A percentile compares a stretch with the other conserved stretches of the same genome.
These are phyloP conservation scores for Dissophora ornata DNA, from an alignment of 192 early-diverging fungal genomes.

Conservation along the genomic window DNA sequence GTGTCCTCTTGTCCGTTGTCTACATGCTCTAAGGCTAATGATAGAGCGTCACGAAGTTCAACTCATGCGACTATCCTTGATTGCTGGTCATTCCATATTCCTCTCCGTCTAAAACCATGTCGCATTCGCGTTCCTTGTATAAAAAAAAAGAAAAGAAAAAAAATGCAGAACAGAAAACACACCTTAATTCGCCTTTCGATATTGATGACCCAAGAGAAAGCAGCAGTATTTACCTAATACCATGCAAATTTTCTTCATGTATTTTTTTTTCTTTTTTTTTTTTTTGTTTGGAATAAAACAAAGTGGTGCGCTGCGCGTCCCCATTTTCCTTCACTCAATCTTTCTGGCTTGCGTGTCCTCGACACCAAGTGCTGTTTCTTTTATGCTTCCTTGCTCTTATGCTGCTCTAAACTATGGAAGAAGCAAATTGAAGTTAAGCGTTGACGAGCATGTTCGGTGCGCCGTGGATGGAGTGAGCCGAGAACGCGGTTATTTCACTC, in stretches of 20 bases:
- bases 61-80: too few species aligned
- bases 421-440: not conserved
- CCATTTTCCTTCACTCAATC: too few species aligned
- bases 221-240: not conserved
- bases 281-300: too few species aligned
- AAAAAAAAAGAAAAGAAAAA: not conserved
- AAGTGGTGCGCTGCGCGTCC: too few species aligned
- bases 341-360: too few species aligned
- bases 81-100: too few species aligned
- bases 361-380: too few species aligned
- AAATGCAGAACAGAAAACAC: not conserved
- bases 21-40: conserved; percentile 42
- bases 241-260: not conserved
- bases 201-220: not conserved
- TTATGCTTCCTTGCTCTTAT: not conserved
- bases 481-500: too few species aligned
- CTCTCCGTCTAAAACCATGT: too few species aligned
- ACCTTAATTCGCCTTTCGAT: not conserved
- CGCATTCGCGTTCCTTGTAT: too few species aligned
- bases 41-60: not conserved
- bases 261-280: too few species aligned
- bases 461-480: too few species aligned
- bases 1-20: conserved; percentile 35
- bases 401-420: not conserved
- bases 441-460: not conserved